A percentile compares a stretch with the other conserved stretches of the same genome.
phyloP scores from a whole-genome alignment of 1,284 basidiomycete genomes.

The Gymnopus androsaceus region DNA sequence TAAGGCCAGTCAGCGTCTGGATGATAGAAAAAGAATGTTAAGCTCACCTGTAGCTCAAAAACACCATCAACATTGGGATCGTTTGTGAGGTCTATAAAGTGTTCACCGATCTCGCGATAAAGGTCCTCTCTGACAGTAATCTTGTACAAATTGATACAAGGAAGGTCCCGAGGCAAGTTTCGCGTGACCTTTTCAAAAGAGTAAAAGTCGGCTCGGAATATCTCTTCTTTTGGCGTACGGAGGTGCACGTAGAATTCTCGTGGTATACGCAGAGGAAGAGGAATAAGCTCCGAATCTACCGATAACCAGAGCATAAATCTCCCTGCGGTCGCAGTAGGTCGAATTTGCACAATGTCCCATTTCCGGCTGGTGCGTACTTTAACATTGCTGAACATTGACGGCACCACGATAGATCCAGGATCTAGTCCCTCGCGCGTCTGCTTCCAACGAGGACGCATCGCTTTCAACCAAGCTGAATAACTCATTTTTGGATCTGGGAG shows the following conservation, averaged over 20 bases:
- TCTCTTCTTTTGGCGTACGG: constrained; percentile 62
- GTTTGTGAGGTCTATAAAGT: constrained; percentile 91
- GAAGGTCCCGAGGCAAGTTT: constrained; percentile 80
- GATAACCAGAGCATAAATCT: constrained; percentile 91
- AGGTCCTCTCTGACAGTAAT: constrained; percentile 83
- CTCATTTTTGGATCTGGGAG: constrained; percentile 63
- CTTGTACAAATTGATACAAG: constrained; percentile 82
- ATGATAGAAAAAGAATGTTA: constrained; percentile 12
- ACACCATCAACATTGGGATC: constrained; percentile 96
- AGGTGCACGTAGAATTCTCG: constrained; percentile 94
- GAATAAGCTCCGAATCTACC: constrained; percentile 78
- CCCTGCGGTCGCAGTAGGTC: constrained; percentile 75
- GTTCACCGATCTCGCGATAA: constrained; percentile 84
- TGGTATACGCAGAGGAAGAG: constrained; percentile 83
- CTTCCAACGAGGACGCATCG: constrained; percentile 83
- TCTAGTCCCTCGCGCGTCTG: constrained; percentile 51
- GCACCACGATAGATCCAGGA: constrained; percentile 47
- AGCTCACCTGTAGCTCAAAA: constrained; percentile 84
- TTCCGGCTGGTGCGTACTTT: constrained; percentile 68
- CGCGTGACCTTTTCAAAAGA: constrained; percentile 73
- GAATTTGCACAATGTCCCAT: constrained; percentile 95
- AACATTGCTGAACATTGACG: constrained; percentile 80
- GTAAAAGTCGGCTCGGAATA: constrained; percentile 76
- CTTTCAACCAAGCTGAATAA: constrained; percentile 82
- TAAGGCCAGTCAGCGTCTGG: constrained; percentile 29